A percentile compares a stretch with the other conserved stretches of the same genome.
Evolutionary conservation across 73 alveolate species (phyloP).

Genomic region (Tetrahymena elliotti): DNA sequence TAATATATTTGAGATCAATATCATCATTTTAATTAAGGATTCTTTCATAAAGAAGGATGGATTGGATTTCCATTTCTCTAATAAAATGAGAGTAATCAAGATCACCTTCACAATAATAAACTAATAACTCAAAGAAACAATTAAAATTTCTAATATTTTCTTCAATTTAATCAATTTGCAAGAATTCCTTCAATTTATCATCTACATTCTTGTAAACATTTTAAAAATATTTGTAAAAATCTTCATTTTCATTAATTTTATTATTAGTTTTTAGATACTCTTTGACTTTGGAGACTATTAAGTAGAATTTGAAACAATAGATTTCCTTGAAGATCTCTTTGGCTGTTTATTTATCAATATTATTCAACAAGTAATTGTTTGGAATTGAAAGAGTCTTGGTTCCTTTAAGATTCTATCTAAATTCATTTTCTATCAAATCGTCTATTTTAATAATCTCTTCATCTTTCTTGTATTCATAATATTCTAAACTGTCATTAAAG

Average conservation of each 20-base stretch:
- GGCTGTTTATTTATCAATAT: background rate
- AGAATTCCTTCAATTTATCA: background rate
- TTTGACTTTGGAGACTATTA: background rate
- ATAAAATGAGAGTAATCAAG: background rate
- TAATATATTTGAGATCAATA: background rate
- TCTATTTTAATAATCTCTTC: background rate
- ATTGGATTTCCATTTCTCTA: background rate
- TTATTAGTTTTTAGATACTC: background rate
- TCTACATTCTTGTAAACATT: background rate
- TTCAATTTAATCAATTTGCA: background rate
- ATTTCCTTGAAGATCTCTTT: background rate
- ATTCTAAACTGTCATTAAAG: background rate
- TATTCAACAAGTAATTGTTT: background rate
- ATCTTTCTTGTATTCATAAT: background rate
- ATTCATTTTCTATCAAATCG: background rate
- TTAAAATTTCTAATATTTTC: background rate
- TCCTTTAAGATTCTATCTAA: background rate
- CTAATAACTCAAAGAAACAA: background rate
- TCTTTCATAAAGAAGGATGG: background rate
- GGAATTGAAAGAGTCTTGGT: background rate
- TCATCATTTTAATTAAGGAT: background rate
- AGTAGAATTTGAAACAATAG: background rate
- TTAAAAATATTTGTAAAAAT: background rate
- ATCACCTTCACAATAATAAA: background rate
- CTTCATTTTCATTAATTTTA: background rate